Percentiles rank a stretch among this genome's conserved stretches.
phyloP scores from a whole-genome alignment of 148 eudicot species.

The Silene conica region DNA sequence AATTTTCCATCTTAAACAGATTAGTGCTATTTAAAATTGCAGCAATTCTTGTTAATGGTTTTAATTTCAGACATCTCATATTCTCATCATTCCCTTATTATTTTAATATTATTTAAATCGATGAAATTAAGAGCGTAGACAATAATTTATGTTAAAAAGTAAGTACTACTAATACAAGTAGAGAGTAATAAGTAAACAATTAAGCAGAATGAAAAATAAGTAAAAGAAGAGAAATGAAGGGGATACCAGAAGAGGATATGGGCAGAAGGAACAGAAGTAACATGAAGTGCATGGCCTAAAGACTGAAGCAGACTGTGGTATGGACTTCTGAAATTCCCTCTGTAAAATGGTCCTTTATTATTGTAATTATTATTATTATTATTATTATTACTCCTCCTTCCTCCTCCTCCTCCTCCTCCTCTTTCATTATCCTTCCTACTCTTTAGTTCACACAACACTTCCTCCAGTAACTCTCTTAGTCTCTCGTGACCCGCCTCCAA shows the following conservation, averaged over 20 bases:
- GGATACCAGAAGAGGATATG: slow-evolving; percentile 9
- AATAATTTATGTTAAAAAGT: no score
- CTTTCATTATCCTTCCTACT: not conserved
- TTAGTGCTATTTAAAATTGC: no score
- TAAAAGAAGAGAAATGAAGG: no score
- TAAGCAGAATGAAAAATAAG: not conserved
- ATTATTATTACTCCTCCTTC: not conserved
- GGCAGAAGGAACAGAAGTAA: slow-evolving; percentile 15
- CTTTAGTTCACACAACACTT: slow-evolving; percentile 23
- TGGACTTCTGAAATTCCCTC: slow-evolving; percentile 6
- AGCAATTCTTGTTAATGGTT: no score
- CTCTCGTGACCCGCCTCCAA: slow-evolving; percentile 47
- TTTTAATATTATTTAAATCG: no score
- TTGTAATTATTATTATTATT: not conserved
- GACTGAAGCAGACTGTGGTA: slow-evolving; percentile 9
- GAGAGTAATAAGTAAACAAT: no score
- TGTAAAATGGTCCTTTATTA: not conserved
- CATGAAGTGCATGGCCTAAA: slow-evolving; percentile 14
- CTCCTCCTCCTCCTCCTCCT: not conserved
- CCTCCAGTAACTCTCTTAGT: slow-evolving; percentile 38
- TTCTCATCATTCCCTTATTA: no score
- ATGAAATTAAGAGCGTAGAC: no score
- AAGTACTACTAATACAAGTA: no score
- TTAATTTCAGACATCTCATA: no score
- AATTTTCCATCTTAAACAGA: no score